These are phyloP conservation scores for Glomus cerebriforme DNA, from an alignment of 192 early-diverging fungal genomes.

Conservation along the genomic window DNA sequence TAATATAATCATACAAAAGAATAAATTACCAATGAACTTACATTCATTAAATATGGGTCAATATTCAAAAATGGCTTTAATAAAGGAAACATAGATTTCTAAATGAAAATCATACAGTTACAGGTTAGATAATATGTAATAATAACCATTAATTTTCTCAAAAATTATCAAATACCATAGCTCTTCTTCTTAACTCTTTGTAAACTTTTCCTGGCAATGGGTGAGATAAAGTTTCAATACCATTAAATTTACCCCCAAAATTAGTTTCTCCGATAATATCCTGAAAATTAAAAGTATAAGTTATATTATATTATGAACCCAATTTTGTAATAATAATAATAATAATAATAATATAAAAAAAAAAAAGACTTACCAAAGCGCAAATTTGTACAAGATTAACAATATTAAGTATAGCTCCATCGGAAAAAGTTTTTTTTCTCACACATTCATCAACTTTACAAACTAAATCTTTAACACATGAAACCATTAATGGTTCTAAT, in stretches of 20 bases:
- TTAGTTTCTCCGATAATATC: conserved; percentile 58
- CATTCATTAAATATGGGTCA: conserved; percentile 9
- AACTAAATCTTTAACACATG: conserved; percentile 36
- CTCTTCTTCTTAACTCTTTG: conserved; percentile 18
- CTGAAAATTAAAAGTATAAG: not conserved
- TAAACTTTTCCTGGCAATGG: conserved; percentile 43
- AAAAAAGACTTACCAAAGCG: not conserved
- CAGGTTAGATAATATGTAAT: not conserved
- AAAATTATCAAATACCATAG: not conserved
- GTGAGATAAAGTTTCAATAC: conserved; percentile 48
- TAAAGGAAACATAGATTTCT: conserved; percentile 19
- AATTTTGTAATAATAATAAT: too few relatives aligned
- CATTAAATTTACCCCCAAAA: conserved; percentile 53
- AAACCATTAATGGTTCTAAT: conserved; percentile 45
- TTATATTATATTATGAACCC: not conserved
- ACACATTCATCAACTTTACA: conserved; percentile 38
- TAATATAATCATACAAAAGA: not conserved
- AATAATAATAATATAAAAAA: not conserved
- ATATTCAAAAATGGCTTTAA: not conserved
- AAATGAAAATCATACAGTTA: not conserved
- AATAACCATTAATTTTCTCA: not conserved
- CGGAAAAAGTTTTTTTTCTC: not conserved
- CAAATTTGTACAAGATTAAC: conserved; percentile 5
- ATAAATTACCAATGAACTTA: not conserved
- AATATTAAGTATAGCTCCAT: not conserved